These are phyloP conservation scores for Geranium incanum DNA, from an alignment of 441 rosid species.

Conservation along the genomic window DNA sequence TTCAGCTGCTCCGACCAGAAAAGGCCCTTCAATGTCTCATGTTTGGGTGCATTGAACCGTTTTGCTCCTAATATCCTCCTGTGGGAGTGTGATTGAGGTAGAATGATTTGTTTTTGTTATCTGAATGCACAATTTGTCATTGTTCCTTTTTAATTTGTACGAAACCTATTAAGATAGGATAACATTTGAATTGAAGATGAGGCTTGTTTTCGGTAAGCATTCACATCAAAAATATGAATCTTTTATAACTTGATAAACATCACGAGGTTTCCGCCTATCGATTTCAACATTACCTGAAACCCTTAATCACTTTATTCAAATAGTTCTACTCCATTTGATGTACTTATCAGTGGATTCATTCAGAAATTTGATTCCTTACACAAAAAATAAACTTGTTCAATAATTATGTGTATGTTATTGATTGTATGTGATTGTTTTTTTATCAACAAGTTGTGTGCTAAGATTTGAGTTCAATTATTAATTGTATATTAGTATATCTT, in stretches of 20 bases:
- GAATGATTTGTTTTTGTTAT: background rate
- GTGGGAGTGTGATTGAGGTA: background rate
- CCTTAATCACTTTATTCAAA: background rate
- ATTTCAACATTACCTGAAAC: background rate
- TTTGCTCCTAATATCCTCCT: too few species aligned
- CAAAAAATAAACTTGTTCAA: background rate
- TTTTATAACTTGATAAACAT: too few species aligned
- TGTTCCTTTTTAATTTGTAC: background rate
- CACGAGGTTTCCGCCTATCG: too few species aligned
- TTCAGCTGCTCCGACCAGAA: conserved; percentile 12
- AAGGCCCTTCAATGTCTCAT: background rate
- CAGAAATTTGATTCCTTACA: background rate
- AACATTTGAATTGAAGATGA: too few species aligned
- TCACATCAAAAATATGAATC: too few species aligned
- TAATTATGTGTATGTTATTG: background rate
- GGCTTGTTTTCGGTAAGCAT: background rate
- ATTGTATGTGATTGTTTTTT: background rate
- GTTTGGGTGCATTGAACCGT: too few species aligned
- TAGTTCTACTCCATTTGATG: background rate
- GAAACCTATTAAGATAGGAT: background rate
- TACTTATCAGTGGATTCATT: background rate
- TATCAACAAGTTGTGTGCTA: background rate
- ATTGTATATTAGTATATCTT: too few species aligned
- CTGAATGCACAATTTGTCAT: background rate
- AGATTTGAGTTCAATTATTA: too few species aligned